Evolutionary conservation across 805 yeast genomes (phyloP), one percentile per base, ranked within the genome.

Genomic region (Metschnikowia reukaufii): DNA sequence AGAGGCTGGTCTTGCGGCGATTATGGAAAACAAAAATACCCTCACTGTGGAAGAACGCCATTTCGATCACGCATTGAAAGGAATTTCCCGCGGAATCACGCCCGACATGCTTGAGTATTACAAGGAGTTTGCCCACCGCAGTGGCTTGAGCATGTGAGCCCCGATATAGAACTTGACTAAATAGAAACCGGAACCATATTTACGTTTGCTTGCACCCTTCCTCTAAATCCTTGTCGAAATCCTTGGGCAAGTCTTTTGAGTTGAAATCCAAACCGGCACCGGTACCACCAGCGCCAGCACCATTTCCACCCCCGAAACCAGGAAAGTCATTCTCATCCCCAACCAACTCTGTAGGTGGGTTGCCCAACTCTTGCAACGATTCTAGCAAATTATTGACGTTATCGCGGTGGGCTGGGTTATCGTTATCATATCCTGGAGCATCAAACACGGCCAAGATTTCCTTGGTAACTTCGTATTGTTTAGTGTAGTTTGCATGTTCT

Each of bases 1-100:
- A 64, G 97, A 92, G 65, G 97, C 98, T 0, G 99, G 99, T 2
- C 68, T 94, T 10, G 81, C 86, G n/a, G 97, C 98, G 0, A 83
- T 94, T 48, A 89, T 88, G 84, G 96, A 88, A 55, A 68, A 86
- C 51, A 65, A 77, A 5, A 68, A 80, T 4, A 76, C 86, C 7
- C 59, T 60, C 1, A 54, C 56, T 6, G 95, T 91, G 0, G 64
- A 66, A n/a, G 73, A 71, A 49, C 70, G 71, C 27, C 97, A 94
- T 63, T 90, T 89, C 57, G 82, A 78, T 21, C 74, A 72, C 44
- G 97, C 96, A 0, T 58, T 92, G 44, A 57, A 60, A 23, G 85
- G 83, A 1, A 77, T 91, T 16, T 78, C 90, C 8, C 78, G 77
- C 58, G 94, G 92, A 23, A 94, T 94, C 37, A 90, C 96, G 0